phyloP scores from a whole-genome alignment of 768 basidiomycete genomes.

The Glaciozyma martinii region DNA sequence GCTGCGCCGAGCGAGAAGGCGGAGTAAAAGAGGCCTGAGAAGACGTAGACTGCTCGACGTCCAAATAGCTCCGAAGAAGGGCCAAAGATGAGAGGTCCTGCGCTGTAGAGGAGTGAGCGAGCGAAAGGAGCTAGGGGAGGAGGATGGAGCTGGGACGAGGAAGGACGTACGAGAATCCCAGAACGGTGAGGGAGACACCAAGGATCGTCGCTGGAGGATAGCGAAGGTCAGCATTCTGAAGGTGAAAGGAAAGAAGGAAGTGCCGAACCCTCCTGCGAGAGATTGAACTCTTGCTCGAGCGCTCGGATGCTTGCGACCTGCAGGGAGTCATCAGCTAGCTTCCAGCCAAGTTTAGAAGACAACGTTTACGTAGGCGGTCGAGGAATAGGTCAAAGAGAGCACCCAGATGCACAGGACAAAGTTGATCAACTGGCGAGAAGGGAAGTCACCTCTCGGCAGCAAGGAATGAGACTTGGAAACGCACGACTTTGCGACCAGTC shows the following conservation, averaged over 20 bases:
- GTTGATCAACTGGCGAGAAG: neutral
- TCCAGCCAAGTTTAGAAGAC: neutral
- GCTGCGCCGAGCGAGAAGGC: slow-evolving; percentile 42
- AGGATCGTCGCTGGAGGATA: slow-evolving; percentile 13
- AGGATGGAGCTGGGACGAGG: neutral
- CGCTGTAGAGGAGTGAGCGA: slow-evolving; percentile 15
- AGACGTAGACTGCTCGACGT: slow-evolving; percentile 40
- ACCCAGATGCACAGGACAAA: slow-evolving; percentile 21
- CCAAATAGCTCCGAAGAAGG: slow-evolving; percentile 40
- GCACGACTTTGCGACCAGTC: slow-evolving; percentile 12
- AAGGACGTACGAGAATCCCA: neutral
- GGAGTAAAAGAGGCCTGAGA: slow-evolving; percentile 38
- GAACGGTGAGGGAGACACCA: slow-evolving; percentile 26
- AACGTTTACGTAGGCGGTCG: slow-evolving; percentile 15
- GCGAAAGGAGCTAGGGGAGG: too few species aligned
- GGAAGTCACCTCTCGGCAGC: neutral
- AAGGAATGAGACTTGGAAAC: neutral
- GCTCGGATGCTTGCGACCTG: slow-evolving; percentile 5
- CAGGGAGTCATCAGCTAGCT: neutral
- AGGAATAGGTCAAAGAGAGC: slow-evolving; percentile 15
- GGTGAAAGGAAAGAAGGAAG: neutral
- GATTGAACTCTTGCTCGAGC: slow-evolving; percentile 7
- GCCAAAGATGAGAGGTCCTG: slow-evolving; percentile 40
- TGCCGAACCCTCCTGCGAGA: slow-evolving; percentile 8
- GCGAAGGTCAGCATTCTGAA: neutral